A percentile compares a stretch with the other conserved stretches of the same genome.
These are phyloP conservation scores for Brachypodium distachyon DNA, from an alignment of 202 grass and related monocot species.

Conservation along the genomic window DNA sequence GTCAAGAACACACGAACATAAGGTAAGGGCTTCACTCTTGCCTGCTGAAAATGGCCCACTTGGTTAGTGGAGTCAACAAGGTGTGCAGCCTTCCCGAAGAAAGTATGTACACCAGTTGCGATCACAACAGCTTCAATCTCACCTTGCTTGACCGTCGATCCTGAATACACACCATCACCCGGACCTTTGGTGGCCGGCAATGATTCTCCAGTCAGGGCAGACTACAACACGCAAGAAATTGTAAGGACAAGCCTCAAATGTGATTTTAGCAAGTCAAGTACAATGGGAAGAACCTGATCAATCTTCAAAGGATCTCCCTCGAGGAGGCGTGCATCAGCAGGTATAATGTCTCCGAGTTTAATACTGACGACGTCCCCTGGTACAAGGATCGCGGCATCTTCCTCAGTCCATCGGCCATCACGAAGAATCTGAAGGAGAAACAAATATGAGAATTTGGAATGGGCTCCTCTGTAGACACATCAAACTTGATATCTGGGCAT, in stretches of 20 bases:
- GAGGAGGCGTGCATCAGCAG: slow-evolving; percentile 73
- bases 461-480: not conserved
- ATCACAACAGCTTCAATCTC: slow-evolving; percentile 83
- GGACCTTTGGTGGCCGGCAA: slow-evolving; percentile 71
- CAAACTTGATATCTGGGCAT: not conserved
- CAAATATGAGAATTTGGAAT: not conserved
- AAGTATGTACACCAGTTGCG: slow-evolving; percentile 87
- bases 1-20: not conserved
- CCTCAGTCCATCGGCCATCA: slow-evolving; percentile 54
- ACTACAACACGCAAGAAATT: slow-evolving; percentile 27
- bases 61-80: slow-evolving; percentile 86
- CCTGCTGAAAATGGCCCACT: slow-evolving; percentile 87
- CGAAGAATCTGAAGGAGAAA: slow-evolving; percentile 44
- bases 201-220: slow-evolving; percentile 79
- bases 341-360: slow-evolving; percentile 87
- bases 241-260: not conserved
- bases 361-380: slow-evolving; percentile 78
- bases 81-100: slow-evolving; percentile 91
- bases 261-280: not conserved
- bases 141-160: slow-evolving; percentile 83
- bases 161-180: slow-evolving; percentile 66
- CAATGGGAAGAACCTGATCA: slow-evolving; percentile 45
- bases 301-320: slow-evolving; percentile 90
- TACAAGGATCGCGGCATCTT: slow-evolving; percentile 67
- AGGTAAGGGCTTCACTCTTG: not conserved